These are phyloP conservation scores for Sporothrix dimorphospora DNA, from an alignment of 2,329 filamentous ascomycete genomes.

Conservation along the genomic window DNA sequence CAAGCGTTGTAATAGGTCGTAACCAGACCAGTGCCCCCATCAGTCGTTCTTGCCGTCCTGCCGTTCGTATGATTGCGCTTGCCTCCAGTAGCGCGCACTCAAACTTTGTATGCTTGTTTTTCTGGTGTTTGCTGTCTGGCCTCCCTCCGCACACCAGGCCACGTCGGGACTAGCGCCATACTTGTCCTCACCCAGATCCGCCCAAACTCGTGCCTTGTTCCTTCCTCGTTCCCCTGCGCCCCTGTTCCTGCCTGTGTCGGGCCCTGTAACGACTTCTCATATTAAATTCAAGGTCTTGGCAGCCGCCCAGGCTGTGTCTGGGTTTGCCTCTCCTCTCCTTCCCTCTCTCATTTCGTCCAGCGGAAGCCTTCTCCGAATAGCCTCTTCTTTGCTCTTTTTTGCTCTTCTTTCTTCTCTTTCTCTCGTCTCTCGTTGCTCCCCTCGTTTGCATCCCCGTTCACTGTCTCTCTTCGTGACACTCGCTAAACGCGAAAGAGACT, in stretches of 20 bases:
- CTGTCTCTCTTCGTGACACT: conserved; percentile 24
- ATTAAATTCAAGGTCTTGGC: conserved; percentile 22
- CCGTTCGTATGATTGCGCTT: neutral
- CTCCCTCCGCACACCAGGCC: conserved; percentile 21
- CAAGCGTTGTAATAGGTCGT: too few species aligned
- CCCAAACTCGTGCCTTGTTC: conserved; percentile 17
- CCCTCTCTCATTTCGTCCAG: conserved; percentile 8
- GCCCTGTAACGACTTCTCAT: neutral
- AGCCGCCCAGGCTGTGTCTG: conserved; percentile 1
- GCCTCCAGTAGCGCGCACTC: neutral
- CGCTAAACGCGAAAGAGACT: conserved; percentile 23
- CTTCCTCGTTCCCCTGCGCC: neutral
- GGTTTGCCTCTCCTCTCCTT: neutral
- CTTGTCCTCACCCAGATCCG: neutral
- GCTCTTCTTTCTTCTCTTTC: neutral
- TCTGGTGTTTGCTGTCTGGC: neutral
- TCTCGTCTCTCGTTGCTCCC: conserved; percentile 15
- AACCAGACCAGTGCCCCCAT: too few species aligned
- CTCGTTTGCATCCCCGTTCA: neutral
- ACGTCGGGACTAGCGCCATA: conserved; percentile 1
- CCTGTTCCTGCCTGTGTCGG: conserved; percentile 2
- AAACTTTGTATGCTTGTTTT: conserved; percentile 22
- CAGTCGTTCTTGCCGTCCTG: neutral
- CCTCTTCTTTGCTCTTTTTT: neutral
- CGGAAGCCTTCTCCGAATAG: conserved; percentile 21